Evolutionary conservation across 2,329 filamentous ascomycete species (phyloP), one percentile per base, ranked within the genome.

Genomic region (Cephalotrichum gorgonifer): DNA sequence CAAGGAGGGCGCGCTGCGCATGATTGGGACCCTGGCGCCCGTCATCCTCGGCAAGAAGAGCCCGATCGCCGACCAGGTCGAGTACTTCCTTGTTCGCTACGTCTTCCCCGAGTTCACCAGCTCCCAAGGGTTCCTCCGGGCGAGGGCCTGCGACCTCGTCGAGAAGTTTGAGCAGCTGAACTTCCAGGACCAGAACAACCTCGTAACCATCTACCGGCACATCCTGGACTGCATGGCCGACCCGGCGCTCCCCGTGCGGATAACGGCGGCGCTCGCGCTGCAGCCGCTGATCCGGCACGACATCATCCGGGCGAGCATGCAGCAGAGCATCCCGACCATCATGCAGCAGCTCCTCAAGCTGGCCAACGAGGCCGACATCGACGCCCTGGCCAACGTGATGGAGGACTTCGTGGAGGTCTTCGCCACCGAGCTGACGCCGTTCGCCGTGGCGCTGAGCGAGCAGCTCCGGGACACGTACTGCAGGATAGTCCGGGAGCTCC

Each of bases 391-490:
- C 22, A 97, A 97, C 60, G 93, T 98, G 35, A 98, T 98, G 93
- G 93, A 98, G 67, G 93, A 98, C 62, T 98, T 98, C 62, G 93
- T 98, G 43, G 93, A 98, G 66, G 90, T 97, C 2, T 98, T 98
- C 62, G 91, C 93, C n/a, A 79, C 88, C 3, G 93, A 98, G 64
- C 77, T 98, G 43, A 97, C 93, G 6, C 93, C 93, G 3, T 98
- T 98, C 60, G 93, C 93, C 11, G 91, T 98, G 28, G 93, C 93
- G 4, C 75, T 98, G 4, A 95, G 89, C 61, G 90, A 97, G 68
- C 93, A 98, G 67, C 75, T 98, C 44, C 84, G 91, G 41, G 93
- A 98, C 60, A 98, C 93, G 0, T 98, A 98, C 60, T 76, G 98
- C 56, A 81, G 93, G 50, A 96, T 98, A 55, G 85, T 98, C 44